These are phyloP conservation scores for Olyra latifolia DNA, from an alignment of 176 grass and related monocot genomes.

Conservation along the genomic window DNA sequence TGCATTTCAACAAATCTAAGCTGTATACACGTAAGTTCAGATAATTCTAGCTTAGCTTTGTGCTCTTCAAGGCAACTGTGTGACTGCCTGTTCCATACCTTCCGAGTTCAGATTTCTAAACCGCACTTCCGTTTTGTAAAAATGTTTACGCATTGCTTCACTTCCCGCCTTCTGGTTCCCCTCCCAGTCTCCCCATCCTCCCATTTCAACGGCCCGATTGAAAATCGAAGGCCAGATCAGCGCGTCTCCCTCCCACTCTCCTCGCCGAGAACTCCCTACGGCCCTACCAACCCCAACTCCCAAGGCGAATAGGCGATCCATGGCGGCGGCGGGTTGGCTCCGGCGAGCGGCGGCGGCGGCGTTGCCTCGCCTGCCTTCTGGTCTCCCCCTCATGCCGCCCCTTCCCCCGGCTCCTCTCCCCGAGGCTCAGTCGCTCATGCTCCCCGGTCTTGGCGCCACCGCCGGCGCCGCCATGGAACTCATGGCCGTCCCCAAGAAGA, in stretches of 20 bases:
- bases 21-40: not conserved
- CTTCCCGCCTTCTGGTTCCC: not conserved
- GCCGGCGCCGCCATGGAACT: constrained; percentile 53
- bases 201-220: not conserved
- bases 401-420: constrained; percentile 4
- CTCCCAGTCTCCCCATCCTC: not conserved
- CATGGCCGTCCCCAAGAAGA: constrained; percentile 91
- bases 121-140: too few species aligned
- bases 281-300: not conserved
- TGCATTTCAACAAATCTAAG: not conserved
- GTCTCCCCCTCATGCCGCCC: constrained; percentile 9
- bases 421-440: constrained; percentile 26
- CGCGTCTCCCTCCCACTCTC: not conserved
- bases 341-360: constrained; percentile 44
- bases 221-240: constrained; percentile 31
- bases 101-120: too few species aligned
- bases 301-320: constrained; percentile 35
- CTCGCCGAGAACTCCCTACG: not conserved
- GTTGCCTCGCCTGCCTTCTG: constrained; percentile 39
- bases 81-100: too few species aligned
- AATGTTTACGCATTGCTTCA: too few species aligned
- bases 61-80: not conserved
- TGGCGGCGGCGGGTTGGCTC: constrained; percentile 51
- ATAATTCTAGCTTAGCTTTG: not conserved
- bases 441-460: constrained; percentile 39